A percentile compares a stretch with the other conserved stretches of the same genome.
Conservation (phyloP, 768 basidiomycete species). For the Terana coerulea region DNA sequence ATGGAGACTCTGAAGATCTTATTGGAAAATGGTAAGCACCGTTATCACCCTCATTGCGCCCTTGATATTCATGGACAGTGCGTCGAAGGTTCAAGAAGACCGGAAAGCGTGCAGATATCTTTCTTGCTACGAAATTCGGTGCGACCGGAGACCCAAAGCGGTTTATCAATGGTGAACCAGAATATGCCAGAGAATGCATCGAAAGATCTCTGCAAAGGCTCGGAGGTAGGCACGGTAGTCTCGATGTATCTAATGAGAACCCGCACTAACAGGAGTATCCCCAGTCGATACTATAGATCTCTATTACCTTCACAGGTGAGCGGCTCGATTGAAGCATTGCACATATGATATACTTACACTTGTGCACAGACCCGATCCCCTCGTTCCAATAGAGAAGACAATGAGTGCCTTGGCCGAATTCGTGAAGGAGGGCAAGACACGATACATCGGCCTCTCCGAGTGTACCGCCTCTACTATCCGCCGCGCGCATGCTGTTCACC, state of each 20-base stretch:
- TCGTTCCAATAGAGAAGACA: constrained; percentile 21
- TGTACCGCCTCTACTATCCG: constrained; percentile 28
- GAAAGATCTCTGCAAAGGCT: constrained; percentile 9
- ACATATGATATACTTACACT: constrained; percentile 21
- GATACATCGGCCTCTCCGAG: constrained; percentile 36
- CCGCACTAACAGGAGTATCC: too few species aligned
- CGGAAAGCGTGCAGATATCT: constrained; percentile 50
- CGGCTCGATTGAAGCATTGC: constrained; percentile 19
- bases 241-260: too few species aligned
- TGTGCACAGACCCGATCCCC: constrained; percentile 14
- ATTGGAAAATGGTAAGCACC: constrained; percentile 39
- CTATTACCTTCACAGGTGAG: constrained; percentile 17
- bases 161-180: constrained; percentile 20
- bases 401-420: constrained; percentile 24
- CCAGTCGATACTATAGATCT: constrained; percentile 14
- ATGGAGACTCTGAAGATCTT: constrained; percentile 41
- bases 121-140: constrained; percentile 39
- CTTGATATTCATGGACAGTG: neutral
- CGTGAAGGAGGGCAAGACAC: constrained; percentile 30
- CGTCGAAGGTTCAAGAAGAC: constrained; percentile 51
- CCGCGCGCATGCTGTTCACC: constrained; percentile 30
- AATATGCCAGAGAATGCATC: constrained; percentile 18
- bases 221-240: constrained; percentile 13
- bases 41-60: too few species aligned
- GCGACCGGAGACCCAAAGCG: constrained; percentile 15